Conservation (phyloP, 495 filamentous ascomycete species). For the Penicillium psychrofluorescens region DNA sequence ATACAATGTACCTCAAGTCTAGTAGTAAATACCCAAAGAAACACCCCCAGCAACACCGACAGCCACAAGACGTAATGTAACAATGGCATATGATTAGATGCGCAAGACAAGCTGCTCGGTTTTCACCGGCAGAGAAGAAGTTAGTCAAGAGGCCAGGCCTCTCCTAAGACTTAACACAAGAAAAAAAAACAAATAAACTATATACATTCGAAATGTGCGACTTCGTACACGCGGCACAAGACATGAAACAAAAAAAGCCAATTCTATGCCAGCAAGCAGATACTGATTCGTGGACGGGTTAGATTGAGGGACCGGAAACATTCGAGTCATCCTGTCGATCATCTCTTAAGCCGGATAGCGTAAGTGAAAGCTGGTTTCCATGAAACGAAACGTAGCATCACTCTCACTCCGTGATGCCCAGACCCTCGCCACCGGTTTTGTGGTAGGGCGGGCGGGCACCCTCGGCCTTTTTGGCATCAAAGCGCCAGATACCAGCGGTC, state of each 20-base stretch:
- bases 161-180: slow-evolving; percentile 6
- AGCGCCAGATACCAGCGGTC: slow-evolving; percentile 85
- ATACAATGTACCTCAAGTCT: too few relatives aligned
- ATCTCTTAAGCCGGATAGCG: too few relatives aligned
- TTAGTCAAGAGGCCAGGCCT: neutral
- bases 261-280: slow-evolving; percentile 16
- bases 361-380: neutral
- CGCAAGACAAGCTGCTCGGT: slow-evolving; percentile 2
- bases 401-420: slow-evolving; percentile 26
- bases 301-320: neutral
- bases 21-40: too few relatives aligned
- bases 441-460: slow-evolving; percentile 37
- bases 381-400: neutral
- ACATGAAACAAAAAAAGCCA: slow-evolving; percentile 8
- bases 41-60: neutral
- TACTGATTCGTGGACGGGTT: neutral
- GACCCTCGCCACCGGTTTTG: slow-evolving; percentile 30
- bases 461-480: slow-evolving; percentile 60
- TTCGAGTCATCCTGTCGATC: too few relatives aligned
- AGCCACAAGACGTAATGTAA: neutral
- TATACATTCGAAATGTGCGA: slow-evolving; percentile 20
- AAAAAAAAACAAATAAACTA: slow-evolving; percentile 12
- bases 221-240: slow-evolving; percentile 6
- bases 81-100: slow-evolving; percentile 13
- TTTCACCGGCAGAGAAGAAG: too few relatives aligned